Evolutionary conservation across 345 rosid species (phyloP).

Genomic region (Ailanthus altissimus): DNA sequence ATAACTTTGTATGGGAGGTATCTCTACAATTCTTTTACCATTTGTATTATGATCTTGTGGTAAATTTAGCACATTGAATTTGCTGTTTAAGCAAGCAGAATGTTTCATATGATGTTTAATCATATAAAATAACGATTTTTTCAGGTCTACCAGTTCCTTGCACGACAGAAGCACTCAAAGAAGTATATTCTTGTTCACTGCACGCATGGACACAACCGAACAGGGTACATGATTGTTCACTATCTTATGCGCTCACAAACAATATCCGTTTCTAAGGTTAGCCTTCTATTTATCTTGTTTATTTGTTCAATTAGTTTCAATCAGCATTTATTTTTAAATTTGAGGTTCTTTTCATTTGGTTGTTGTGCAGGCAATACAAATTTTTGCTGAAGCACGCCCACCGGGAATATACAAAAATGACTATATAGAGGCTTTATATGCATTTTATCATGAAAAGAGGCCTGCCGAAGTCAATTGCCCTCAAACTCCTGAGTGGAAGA

Average conservation of each 20-base stretch:
- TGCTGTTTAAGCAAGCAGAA: background rate
- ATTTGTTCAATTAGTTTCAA: slow-evolving; percentile 10
- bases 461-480: slow-evolving; percentile 76
- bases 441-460: slow-evolving; percentile 90
- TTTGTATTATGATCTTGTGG: background rate
- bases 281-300: slow-evolving; percentile 18
- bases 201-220: slow-evolving; percentile 98
- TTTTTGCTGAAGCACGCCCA: slow-evolving; percentile 85
- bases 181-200: slow-evolving; percentile 92
- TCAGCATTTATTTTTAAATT: background rate
- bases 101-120: background rate
- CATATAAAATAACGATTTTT: slow-evolving; percentile 9
- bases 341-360: slow-evolving; percentile 20
- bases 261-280: slow-evolving; percentile 82
- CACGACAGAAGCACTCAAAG: slow-evolving; percentile 75
- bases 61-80: background rate
- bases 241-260: slow-evolving; percentile 82
- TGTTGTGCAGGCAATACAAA: slow-evolving; percentile 67
- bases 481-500: slow-evolving; percentile 95
- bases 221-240: slow-evolving; percentile 95
- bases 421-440: slow-evolving; percentile 76
- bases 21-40: slow-evolving; percentile 13
- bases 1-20: slow-evolving; percentile 86
- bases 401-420: slow-evolving; percentile 97
- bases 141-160: slow-evolving; percentile 76